Evolutionary conservation across 2,329 filamentous ascomycete genomes (phyloP).

Genomic region (Drechslerella dactyloides): DNA sequence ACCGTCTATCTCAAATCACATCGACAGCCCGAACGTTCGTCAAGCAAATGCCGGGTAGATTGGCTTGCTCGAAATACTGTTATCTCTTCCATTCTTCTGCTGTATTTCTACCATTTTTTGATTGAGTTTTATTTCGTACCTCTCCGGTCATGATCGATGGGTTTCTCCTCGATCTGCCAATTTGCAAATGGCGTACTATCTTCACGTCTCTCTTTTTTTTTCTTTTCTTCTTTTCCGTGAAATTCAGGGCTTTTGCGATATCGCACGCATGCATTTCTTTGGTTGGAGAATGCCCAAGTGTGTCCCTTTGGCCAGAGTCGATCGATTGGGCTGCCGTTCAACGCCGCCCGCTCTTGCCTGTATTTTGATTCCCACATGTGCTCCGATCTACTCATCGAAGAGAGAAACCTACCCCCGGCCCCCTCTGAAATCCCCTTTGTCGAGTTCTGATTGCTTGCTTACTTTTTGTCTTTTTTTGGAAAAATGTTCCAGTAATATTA

Average conservation of each 20-base stretch:
- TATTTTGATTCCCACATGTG: too few species aligned
- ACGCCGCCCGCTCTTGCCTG: too few species aligned
- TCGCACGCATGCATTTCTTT: background rate
- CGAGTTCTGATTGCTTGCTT: too few species aligned
- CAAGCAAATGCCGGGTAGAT: background rate
- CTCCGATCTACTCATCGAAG: too few species aligned
- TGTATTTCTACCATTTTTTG: conserved; percentile 46
- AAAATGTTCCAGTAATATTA: too few species aligned
- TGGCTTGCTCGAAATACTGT: conserved; percentile 12
- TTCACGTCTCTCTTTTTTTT: conserved; percentile 13
- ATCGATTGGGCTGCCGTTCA: too few species aligned
- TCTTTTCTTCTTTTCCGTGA: background rate
- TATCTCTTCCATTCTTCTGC: conserved; percentile 30
- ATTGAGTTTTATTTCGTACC: conserved; percentile 12
- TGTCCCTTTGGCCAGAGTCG: too few species aligned
- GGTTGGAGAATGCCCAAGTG: too few species aligned
- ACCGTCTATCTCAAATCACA: background rate
- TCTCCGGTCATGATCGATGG: background rate
- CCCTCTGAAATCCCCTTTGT: too few species aligned
- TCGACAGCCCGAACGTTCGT: background rate
- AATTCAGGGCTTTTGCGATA: background rate
- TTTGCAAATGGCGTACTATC: conserved; percentile 21
- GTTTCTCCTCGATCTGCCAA: background rate
- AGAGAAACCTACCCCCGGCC: too few species aligned
- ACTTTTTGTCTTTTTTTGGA: too few species aligned